Evolutionary conservation across 2,329 filamentous ascomycete species (phyloP).

Genomic region (Trichoderma sp.): DNA sequence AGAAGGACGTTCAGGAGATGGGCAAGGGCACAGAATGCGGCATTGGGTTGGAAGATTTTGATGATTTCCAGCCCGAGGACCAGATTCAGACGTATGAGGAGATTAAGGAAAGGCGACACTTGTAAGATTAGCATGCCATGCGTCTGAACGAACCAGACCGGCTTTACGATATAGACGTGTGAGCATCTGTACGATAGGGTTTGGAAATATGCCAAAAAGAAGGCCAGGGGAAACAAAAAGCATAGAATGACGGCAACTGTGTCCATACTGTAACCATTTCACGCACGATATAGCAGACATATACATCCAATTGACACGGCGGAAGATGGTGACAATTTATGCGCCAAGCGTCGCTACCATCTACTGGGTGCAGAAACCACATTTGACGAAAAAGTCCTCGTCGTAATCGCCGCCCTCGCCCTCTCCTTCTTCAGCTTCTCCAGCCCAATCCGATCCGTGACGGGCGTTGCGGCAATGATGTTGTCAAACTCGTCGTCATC

Average conservation of each 20-base stretch:
- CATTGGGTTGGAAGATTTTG: conserved; percentile 79
- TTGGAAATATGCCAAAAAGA: conserved; percentile 10
- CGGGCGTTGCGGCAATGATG: conserved; percentile 87
- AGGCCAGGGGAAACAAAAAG: background rate
- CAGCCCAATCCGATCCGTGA: conserved; percentile 80
- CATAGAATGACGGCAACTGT: background rate
- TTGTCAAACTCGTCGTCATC: conserved; percentile 84
- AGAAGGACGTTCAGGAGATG: conserved; percentile 89
- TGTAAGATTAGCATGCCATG: conserved; percentile 43
- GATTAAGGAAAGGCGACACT: conserved; percentile 66
- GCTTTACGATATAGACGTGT: conserved; percentile 15
- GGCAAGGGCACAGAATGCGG: conserved; percentile 93
- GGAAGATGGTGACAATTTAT: background rate
- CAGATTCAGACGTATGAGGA: conserved; percentile 87
- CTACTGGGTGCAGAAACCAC: conserved; percentile 52
- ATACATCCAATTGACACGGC: too few species aligned
- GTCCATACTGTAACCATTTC: background rate
- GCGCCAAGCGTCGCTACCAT: conserved; percentile 40
- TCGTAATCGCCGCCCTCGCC: conserved; percentile 51
- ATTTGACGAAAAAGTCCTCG: conserved; percentile 55
- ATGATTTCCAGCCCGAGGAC: conserved; percentile 78
- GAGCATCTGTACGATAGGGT: conserved; percentile 28
- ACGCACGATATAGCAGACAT: background rate
- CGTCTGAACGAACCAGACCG: background rate
- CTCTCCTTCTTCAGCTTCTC: conserved; percentile 60